Evolutionary conservation across 257 asterid species (phyloP).

Genomic region (Oldenlandia corymbosa): DNA sequence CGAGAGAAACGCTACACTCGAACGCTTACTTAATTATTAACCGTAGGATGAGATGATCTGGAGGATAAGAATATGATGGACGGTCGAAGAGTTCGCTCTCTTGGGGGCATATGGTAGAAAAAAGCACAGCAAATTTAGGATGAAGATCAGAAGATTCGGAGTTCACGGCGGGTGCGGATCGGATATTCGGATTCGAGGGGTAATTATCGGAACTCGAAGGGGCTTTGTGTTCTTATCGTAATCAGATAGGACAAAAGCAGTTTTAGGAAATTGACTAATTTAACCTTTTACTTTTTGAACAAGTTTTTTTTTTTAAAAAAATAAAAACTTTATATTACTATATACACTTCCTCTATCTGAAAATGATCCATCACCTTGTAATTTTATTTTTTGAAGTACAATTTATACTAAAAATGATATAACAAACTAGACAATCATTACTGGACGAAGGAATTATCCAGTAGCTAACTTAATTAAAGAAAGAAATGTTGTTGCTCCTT

Average conservation of each 20-base stretch:
- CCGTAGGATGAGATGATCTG: neutral
- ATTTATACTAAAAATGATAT: too few relatives aligned
- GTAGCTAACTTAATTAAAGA: too few relatives aligned
- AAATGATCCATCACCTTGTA: too few relatives aligned
- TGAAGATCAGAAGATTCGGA: constrained; percentile 3
- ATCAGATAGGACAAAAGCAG: neutral
- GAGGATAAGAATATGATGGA: neutral
- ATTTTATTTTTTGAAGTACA: too few relatives aligned
- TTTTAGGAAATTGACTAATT: constrained; percentile 1
- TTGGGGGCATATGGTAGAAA: neutral
- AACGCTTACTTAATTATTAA: neutral
- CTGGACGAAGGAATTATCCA: too few relatives aligned
- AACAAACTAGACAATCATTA: too few relatives aligned
- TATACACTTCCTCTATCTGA: too few relatives aligned
- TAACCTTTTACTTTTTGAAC: neutral
- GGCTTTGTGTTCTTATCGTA: neutral
- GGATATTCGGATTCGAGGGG: neutral
- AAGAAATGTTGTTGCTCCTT: too few relatives aligned
- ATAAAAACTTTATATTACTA: too few relatives aligned
- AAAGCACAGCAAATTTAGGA: neutral
- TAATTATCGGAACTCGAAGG: too few relatives aligned
- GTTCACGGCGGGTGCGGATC: neutral
- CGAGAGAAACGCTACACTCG: neutral
- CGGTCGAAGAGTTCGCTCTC: neutral
- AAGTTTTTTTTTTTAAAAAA: too few relatives aligned